These are phyloP conservation scores for Fomitopsis pinicola DNA, from an alignment of 1,284 basidiomycete species.

Conservation along the genomic window DNA sequence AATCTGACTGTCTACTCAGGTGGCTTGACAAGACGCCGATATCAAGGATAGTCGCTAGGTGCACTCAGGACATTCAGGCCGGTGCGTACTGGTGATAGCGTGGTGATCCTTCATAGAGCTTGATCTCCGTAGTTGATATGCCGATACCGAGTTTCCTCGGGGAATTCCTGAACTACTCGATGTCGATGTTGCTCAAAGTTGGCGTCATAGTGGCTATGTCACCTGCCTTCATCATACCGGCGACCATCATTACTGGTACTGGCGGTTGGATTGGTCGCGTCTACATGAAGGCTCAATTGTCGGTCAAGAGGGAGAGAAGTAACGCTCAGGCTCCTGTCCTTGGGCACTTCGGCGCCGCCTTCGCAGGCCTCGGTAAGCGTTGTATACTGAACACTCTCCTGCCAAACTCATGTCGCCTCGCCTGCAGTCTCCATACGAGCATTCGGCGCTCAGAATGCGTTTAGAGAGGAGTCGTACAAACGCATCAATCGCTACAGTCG, in stretches of 20 bases:
- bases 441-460: slow-evolving; percentile 46
- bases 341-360: slow-evolving; percentile 66
- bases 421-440: slow-evolving; percentile 55
- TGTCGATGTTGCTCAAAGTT: slow-evolving; percentile 33
- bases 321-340: slow-evolving; percentile 66
- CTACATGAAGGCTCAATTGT: slow-evolving; percentile 70
- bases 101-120: neutral
- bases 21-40: slow-evolving; percentile 58
- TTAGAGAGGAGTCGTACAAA: slow-evolving; percentile 40
- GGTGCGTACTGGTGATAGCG: slow-evolving; percentile 12
- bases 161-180: slow-evolving; percentile 25
- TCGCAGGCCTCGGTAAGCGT: slow-evolving; percentile 54
- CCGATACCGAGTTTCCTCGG: slow-evolving; percentile 22
- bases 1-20: slow-evolving; percentile 12
- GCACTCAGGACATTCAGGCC: slow-evolving; percentile 53
- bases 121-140: slow-evolving; percentile 29
- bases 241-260: slow-evolving; percentile 35
- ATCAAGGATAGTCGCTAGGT: slow-evolving; percentile 52
- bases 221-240: slow-evolving; percentile 38
- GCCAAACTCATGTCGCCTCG: neutral
- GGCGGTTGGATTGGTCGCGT: slow-evolving; percentile 47
- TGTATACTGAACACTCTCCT: neutral
- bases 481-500: slow-evolving; percentile 47
- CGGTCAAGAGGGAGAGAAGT: slow-evolving; percentile 74
- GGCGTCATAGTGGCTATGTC: slow-evolving; percentile 43